Evolutionary conservation across 1,284 basidiomycete species (phyloP), one percentile per base, ranked within the genome.

Genomic region (Cutaneotrichosporon cavernicola): DNA sequence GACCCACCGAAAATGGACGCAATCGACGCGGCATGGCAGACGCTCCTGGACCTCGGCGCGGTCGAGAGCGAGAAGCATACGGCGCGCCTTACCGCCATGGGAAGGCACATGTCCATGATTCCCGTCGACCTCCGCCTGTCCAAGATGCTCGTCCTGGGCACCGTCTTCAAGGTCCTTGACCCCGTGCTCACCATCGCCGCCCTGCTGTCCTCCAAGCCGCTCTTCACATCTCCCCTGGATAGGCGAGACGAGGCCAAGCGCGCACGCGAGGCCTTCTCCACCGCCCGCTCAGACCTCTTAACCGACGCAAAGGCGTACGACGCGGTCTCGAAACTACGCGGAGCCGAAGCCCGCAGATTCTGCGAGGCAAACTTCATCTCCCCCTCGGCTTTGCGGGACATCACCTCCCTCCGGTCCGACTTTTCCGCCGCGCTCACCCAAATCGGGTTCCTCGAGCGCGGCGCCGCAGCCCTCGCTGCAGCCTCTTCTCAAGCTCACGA

Each of bases 301-400:
- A 92, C 92, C 0, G 90, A 94, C 71, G 84, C 87, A 8, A 83
- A 86, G 53, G 91, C 92, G 0, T 96, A 90, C 74, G 84, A 89
- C 40, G 85, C 88, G 66, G 90, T 86, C 67, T 78, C 84, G 53
- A 80, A 81, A 51, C 75, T 90, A 56, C 84, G 85, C 13, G 56
- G 66, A 13, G 36, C 51, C 38, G 66, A 63, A 36, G 61, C 59
- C 0, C 61, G 66, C 16, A 21, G 32, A 3, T 97, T 92, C 77
- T 93, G 90, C 78, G 90, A 93, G 72, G 83, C 91, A 88, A 90
- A 93, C 80, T 97, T 91, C 79, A 90, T 97, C 70, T 92, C 90
- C 2, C 71, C 80, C 4, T 84, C 87, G 3, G 87, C 89, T 1
- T 70, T 96, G 59, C 86, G 90, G n/a, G 94, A 97, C 69, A 87